Evolutionary conservation across 1,284 basidiomycete genomes (phyloP).

Genomic region (Sporisorium sorghi): DNA sequence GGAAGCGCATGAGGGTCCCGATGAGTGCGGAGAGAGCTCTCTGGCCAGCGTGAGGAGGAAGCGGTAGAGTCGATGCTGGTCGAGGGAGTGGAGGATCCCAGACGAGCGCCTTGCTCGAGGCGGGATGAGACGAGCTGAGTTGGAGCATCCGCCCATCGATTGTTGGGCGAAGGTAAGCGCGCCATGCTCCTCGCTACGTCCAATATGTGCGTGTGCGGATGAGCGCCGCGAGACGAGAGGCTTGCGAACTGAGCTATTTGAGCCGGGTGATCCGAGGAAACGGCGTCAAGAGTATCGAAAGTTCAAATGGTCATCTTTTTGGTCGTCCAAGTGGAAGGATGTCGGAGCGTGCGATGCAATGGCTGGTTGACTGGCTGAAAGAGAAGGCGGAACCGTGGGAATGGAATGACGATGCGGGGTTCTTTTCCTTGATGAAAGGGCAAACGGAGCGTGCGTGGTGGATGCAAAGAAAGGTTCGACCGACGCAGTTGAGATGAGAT

Average conservation of each 20-base stretch:
- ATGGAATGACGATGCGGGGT: not conserved
- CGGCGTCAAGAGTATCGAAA: too few species aligned
- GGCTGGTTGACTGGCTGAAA: not conserved
- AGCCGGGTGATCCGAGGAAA: not conserved
- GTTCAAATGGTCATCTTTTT: not conserved
- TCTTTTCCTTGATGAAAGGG: not conserved
- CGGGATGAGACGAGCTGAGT: slow-evolving; percentile 41
- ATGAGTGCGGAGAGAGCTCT: slow-evolving; percentile 5
- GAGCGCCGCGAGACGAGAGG: not conserved
- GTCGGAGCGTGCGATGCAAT: not conserved
- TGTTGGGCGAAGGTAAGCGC: slow-evolving; percentile 8
- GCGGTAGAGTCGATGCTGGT: slow-evolving; percentile 27
- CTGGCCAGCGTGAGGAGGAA: slow-evolving; percentile 17
- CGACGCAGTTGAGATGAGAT: too few species aligned
- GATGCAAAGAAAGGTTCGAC: not conserved
- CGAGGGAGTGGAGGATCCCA: slow-evolving; percentile 18
- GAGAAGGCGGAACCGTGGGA: not conserved
- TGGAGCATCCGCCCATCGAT: slow-evolving; percentile 32
- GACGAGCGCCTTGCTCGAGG: slow-evolving; percentile 37
- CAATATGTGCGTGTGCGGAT: slow-evolving; percentile 13
- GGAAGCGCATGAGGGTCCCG: slow-evolving; percentile 2
- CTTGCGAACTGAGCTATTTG: not conserved
- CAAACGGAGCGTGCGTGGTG: slow-evolving; percentile 3
- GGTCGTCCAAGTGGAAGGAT: not conserved
- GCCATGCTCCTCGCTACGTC: slow-evolving; percentile 32